A percentile compares a stretch with the other conserved stretches of the same genome.
Conservation (phyloP, 441 rosid genomes). For the Viola pubescens region DNA sequence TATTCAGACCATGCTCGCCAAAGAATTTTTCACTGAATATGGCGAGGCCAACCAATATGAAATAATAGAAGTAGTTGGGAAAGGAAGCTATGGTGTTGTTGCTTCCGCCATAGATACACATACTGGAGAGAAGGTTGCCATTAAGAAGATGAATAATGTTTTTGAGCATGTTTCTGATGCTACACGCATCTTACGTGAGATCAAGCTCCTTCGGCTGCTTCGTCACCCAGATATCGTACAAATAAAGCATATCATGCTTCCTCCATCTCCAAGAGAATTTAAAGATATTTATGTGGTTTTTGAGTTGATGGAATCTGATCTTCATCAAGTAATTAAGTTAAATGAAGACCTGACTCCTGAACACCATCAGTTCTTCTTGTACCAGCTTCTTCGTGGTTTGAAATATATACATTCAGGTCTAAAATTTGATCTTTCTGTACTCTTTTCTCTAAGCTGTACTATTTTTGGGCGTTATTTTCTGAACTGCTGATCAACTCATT, state of each 20-base stretch:
- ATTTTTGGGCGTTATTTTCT: not conserved
- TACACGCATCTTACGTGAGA: constrained; percentile 85
- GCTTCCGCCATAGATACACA: constrained; percentile 91
- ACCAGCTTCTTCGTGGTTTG: constrained; percentile 95
- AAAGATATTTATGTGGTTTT: constrained; percentile 92
- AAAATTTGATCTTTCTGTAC: constrained; percentile 4
- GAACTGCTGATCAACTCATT: not conserved
- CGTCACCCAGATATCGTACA: constrained; percentile 80
- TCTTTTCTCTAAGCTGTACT: not conserved
- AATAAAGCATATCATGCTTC: constrained; percentile 94
- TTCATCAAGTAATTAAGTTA: constrained; percentile 85
- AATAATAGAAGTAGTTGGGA: constrained; percentile 87
- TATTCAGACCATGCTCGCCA: constrained; percentile 49
- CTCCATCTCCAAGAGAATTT: constrained; percentile 87
- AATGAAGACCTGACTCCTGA: constrained; percentile 87
- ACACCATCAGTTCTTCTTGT: constrained; percentile 95
- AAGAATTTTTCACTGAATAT: constrained; percentile 89
- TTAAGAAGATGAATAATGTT: constrained; percentile 85
- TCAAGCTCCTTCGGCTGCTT: constrained; percentile 89
- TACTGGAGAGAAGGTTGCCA: constrained; percentile 92
- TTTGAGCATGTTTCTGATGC: constrained; percentile 98
- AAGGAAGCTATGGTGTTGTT: constrained; percentile 98
- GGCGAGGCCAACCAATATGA: constrained; percentile 95
- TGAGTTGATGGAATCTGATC: constrained; percentile 99
- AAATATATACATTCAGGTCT: constrained; percentile 91